Evolutionary conservation across 2,329 filamentous ascomycete genomes (phyloP).

Genomic region (Curvularia verruculosa): DNA sequence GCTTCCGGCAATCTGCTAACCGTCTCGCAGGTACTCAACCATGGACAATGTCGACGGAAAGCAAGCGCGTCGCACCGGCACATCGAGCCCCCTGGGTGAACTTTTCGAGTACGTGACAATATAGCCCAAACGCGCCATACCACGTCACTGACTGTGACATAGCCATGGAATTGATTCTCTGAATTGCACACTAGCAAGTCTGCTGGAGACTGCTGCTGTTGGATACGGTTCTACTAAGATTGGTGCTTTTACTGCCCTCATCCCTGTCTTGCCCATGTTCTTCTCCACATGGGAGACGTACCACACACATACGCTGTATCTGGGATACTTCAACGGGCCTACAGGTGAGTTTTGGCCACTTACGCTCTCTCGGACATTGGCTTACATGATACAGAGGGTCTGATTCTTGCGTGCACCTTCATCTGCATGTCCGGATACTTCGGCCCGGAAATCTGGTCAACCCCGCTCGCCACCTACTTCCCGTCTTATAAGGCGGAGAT

Average conservation of each 20-base stretch:
- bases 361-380: background rate
- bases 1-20: conserved; percentile 19
- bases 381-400: conserved; percentile 65
- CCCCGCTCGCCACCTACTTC: conserved; percentile 67
- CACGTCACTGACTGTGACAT: conserved; percentile 28
- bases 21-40: conserved; percentile 73
- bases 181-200: conserved; percentile 91
- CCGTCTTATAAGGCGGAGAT: conserved; percentile 58
- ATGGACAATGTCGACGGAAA: conserved; percentile 99
- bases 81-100: conserved; percentile 92
- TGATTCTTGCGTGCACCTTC: conserved; percentile 83
- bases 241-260: conserved; percentile 88
- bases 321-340: conserved; percentile 95
- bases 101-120: conserved; percentile 75
- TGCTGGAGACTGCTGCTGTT: conserved; percentile 92
- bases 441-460: conserved; percentile 85
- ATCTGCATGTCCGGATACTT: conserved; percentile 89
- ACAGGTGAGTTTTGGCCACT: conserved; percentile 58
- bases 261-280: conserved; percentile 96
- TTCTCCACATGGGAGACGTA: conserved; percentile 99
- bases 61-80: conserved; percentile 91
- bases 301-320: conserved; percentile 94
- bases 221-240: conserved; percentile 82
- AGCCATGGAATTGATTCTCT: conserved; percentile 95
- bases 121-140: conserved; percentile 33